Percentiles rank a stretch among this genome's conserved stretches.
Evolutionary conservation across 2,329 filamentous ascomycete species (phyloP).

Genomic region (Fusarium newnesense): DNA sequence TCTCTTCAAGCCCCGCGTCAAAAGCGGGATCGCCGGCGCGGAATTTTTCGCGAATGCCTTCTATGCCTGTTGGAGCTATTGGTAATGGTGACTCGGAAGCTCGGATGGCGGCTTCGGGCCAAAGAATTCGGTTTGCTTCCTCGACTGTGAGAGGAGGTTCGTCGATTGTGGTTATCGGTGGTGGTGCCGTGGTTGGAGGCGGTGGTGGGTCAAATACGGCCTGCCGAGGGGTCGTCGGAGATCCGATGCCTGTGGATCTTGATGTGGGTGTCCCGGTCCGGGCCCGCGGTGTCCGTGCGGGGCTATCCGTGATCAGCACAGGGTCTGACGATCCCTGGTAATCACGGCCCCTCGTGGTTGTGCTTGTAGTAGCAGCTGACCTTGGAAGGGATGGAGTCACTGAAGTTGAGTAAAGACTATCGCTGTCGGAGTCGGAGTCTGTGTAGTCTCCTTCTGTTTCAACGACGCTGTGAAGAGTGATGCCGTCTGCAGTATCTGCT

Average conservation of each 20-base stretch:
- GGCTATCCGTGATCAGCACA: conserved; percentile 28
- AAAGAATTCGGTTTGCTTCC: conserved; percentile 53
- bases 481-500: conserved; percentile 43
- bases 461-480: conserved; percentile 46
- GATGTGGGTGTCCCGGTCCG: conserved; percentile 35
- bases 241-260: conserved; percentile 27
- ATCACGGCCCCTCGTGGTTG: conserved; percentile 17
- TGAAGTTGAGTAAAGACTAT: conserved; percentile 38
- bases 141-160: conserved; percentile 53
- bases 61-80: conserved; percentile 23
- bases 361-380: conserved; percentile 24
- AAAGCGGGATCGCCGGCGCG: conserved; percentile 50
- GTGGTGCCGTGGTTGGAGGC: conserved; percentile 1
- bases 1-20: conserved; percentile 49
- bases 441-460: conserved; percentile 43
- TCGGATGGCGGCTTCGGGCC: conserved; percentile 47
- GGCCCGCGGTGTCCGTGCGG: conserved; percentile 31
- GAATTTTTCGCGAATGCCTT: conserved; percentile 54
- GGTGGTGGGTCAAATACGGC: conserved; percentile 11
- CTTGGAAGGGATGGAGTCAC: conserved; percentile 26
- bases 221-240: conserved; percentile 37
- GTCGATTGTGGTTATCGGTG: conserved; percentile 32
- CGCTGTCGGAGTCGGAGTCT: conserved; percentile 41
- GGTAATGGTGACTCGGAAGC: conserved; percentile 19
- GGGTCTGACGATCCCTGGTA: conserved; percentile 29